Percentiles rank a stretch among this genome's conserved stretches.
These are phyloP conservation scores for Castanopsis chinensis DNA, from an alignment of 306 rosid genomes.

Conservation along the genomic window DNA sequence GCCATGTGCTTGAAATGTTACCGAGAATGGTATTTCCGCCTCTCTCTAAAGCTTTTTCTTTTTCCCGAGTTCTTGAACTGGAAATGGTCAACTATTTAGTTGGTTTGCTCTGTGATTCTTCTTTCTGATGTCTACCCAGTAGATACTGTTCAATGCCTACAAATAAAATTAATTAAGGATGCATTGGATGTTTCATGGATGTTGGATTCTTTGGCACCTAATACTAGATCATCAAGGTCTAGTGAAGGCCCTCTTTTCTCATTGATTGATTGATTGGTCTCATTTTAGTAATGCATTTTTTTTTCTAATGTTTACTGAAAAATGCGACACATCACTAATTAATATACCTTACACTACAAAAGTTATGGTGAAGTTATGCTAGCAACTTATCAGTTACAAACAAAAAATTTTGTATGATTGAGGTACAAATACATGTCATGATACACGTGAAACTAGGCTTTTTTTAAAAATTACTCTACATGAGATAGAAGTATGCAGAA, in stretches of 20 bases:
- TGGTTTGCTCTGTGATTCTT: background rate
- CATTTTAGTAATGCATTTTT: background rate
- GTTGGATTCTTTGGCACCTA: background rate
- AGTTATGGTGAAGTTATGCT: background rate
- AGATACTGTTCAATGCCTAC: background rate
- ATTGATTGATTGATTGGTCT: background rate
- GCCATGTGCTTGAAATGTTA: conserved; percentile 92
- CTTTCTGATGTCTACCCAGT: background rate
- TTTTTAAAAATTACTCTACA: background rate
- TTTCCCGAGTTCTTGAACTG: background rate
- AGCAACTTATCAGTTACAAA: background rate
- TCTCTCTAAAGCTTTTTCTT: background rate
- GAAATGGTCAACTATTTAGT: background rate
- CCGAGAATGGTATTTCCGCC: conserved; percentile 67
- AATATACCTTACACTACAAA: background rate
- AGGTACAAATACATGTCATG: background rate
- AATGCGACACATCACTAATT: background rate
- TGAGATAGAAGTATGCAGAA: background rate
- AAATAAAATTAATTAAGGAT: background rate
- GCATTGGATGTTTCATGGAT: background rate
- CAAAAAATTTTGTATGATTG: background rate
- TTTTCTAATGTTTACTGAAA: background rate
- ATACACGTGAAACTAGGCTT: background rate
- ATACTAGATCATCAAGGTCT: background rate
- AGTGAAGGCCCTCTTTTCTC: background rate